phyloP scores from a whole-genome alignment of 1,139 yeast species.

The Suhomyces kunorum region DNA sequence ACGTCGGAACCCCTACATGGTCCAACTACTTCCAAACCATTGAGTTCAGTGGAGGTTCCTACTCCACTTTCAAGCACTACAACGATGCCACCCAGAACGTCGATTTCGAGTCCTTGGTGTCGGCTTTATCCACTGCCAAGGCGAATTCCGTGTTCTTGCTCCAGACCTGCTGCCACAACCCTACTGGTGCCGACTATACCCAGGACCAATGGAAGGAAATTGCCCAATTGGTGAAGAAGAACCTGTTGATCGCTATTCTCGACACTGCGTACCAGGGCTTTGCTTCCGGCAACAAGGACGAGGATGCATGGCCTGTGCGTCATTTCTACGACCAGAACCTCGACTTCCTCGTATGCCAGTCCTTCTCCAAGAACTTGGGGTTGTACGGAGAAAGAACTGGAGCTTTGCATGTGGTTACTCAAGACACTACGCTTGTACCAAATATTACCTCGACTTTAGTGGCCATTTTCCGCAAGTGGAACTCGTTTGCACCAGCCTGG shows the following conservation, averaged over 20 bases:
- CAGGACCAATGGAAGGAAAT: constrained; percentile 81
- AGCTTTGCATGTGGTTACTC: constrained; percentile 39
- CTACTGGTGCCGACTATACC: constrained; percentile 95
- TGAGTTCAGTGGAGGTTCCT: constrained; percentile 31
- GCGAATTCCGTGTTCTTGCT: constrained; percentile 31
- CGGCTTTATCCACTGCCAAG: constrained; percentile 34
- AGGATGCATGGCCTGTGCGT: constrained; percentile 27
- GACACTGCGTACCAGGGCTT: constrained; percentile 96
- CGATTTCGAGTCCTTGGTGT: constrained; percentile 32
- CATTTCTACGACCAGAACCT: constrained; percentile 19
- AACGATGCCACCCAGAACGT: constrained; percentile 28
- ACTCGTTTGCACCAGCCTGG: constrained; percentile 50
- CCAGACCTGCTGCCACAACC: constrained; percentile 98
- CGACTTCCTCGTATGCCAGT: constrained; percentile 37
- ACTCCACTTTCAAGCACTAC: constrained; percentile 35
- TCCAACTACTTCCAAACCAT: constrained; percentile 42
- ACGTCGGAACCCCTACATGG: constrained; percentile 47
- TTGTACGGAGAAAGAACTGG: constrained; percentile 49
- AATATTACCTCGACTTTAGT: constrained; percentile 32
- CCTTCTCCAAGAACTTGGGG: constrained; percentile 50
- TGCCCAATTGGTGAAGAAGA: constrained; percentile 17
- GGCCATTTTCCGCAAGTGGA: constrained; percentile 36
- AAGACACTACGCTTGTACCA: constrained; percentile 22
- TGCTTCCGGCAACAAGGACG: constrained; percentile 23
- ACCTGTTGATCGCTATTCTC: constrained; percentile 78